Evolutionary conservation across 1,284 basidiomycete genomes (phyloP), one percentile per base, ranked within the genome.

Genomic region (Pseudomicrostroma phylloplanum): DNA sequence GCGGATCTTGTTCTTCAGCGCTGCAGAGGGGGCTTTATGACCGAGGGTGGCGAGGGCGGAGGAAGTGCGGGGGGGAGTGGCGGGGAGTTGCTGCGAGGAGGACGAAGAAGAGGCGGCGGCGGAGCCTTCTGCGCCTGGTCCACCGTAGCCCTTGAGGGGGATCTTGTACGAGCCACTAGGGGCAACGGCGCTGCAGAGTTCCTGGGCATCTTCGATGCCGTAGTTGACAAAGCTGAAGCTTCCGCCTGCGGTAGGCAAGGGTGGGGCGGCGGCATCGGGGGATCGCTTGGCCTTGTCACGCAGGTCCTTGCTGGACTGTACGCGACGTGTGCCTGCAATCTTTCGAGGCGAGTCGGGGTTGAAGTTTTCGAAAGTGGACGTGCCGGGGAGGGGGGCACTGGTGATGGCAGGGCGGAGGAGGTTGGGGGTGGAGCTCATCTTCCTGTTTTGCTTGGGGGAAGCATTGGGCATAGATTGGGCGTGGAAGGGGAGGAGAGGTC

Each of bases 201-300:
- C 76, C 41, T 77, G 72, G 11, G 76, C 76, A 60, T 78, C 74
- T 21, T 77, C 64, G 59, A 78, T 70, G 13, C 76, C 76, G 56
- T 76, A 78, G 66, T 78, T 76, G 66, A 78, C 72, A 59, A 78
- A 78, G 36, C 66, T 64, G 25, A 77, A 59, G 25, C 39, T 26
- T 39, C 43, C 30, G 25, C 23, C 30, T 12, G 39, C 17, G 15
- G 56, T 21, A 41, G 56, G 19, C 3, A 39, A 39, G 40, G 51
- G 15, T n/a, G 19, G 23, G 7, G 51, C 19, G 51, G 19, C 15
- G 6, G 15, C 26, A 15, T 25, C 21, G 15, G 26, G 51, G 19
- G 19, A 15, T 15, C 26, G 19, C 39, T 40, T 39, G 40, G 55
- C 55, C 55, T 15, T 30, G 55, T n/a, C 51, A 25, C 51, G 51